Conservation (phyloP, 345 rosid species). For the Linum lewisii region DNA sequence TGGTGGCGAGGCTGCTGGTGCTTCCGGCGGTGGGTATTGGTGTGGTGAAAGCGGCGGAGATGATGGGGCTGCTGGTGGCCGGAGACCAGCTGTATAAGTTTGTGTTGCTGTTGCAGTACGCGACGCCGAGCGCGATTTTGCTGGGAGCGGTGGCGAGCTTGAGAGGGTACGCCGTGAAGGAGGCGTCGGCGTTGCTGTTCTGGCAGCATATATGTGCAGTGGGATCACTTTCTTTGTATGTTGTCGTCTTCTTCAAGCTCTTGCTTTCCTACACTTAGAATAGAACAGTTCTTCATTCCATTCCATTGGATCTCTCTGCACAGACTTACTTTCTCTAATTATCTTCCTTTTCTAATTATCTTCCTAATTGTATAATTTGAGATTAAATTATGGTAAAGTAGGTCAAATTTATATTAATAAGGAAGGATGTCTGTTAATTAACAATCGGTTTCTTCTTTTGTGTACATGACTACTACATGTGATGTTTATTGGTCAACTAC, state of each 20-base stretch:
- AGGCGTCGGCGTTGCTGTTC: constrained; percentile 27
- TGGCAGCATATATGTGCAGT: constrained; percentile 30
- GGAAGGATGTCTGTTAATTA: no score
- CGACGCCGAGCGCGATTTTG: constrained; percentile 33
- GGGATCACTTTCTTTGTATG: constrained; percentile 16
- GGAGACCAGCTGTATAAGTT: constrained; percentile 26
- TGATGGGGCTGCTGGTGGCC: constrained; percentile 17
- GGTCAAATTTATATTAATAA: no score
- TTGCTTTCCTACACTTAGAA: constrained; percentile 7
- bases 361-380: no score
- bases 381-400: no score
- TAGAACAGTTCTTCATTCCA: not conserved
- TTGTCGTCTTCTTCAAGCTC: constrained; percentile 21
- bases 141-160: constrained; percentile 24
- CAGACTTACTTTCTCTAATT: no score
- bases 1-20: constrained; percentile 31
- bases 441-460: no score
- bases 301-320: not conserved
- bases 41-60: constrained; percentile 22
- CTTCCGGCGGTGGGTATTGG: constrained; percentile 36
- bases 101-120: constrained; percentile 37
- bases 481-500: no score
- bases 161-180: constrained; percentile 25
- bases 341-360: no score
- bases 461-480: no score